These are phyloP conservation scores for Pyronema domesticum DNA, from an alignment of 495 filamentous ascomycete genomes.

Conservation along the genomic window DNA sequence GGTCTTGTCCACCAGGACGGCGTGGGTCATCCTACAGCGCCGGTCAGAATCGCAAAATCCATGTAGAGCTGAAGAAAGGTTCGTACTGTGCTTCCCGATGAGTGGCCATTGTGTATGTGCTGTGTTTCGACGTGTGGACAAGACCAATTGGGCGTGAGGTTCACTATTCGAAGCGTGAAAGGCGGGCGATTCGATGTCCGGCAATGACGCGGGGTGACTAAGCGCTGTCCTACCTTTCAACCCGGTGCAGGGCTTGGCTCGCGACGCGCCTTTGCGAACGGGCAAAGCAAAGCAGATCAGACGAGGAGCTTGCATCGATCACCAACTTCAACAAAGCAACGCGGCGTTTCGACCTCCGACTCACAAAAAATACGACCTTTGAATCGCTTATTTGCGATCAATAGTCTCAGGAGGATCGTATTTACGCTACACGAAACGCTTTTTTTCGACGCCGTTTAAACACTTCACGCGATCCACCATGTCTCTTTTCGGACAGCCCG, in stretches of 20 bases:
- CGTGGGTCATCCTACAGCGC: slow-evolving; percentile 65
- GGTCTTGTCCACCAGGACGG: slow-evolving; percentile 84
- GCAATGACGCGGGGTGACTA: slow-evolving; percentile 4
- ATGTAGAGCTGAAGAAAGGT: background rate
- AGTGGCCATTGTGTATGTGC: slow-evolving; percentile 3
- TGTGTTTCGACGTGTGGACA: background rate
- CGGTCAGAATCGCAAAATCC: slow-evolving; percentile 1
- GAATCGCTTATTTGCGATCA: too few species aligned
- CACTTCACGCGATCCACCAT: background rate
- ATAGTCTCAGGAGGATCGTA: background rate
- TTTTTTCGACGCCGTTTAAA: background rate
- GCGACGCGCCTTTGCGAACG: too few species aligned
- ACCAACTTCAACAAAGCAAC: too few species aligned
- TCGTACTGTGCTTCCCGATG: slow-evolving; percentile 2
- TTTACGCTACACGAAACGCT: background rate
- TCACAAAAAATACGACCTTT: too few species aligned
- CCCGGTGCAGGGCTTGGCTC: too few species aligned
- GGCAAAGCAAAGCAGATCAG: too few species aligned
- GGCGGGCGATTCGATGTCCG: background rate
- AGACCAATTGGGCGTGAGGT: background rate
- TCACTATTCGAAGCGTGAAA: background rate
- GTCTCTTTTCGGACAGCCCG: slow-evolving; percentile 11
- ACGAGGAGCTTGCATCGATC: too few species aligned
- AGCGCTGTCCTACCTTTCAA: background rate
- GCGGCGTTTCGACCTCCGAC: too few species aligned